phyloP scores from a whole-genome alignment of 2,329 filamentous ascomycete species.

The Lachnellula subtilissima region DNA sequence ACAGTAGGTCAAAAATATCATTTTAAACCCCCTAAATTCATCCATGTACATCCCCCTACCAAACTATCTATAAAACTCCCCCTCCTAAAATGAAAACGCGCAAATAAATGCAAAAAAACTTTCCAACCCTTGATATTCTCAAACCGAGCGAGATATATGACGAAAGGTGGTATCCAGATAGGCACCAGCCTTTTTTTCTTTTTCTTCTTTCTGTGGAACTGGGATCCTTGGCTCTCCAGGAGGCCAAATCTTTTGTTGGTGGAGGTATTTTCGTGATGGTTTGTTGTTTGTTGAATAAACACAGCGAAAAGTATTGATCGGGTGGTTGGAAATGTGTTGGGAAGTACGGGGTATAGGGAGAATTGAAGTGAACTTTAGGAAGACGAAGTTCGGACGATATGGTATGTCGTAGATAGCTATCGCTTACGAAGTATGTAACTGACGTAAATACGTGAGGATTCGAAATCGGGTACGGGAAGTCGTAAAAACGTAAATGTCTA shows the following conservation, averaged over 20 bases:
- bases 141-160: background rate
- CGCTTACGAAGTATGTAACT: background rate
- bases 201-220: background rate
- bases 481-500: constrained; percentile 22
- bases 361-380: background rate
- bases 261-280: too few relatives aligned
- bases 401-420: background rate
- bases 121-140: background rate
- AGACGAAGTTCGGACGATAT: background rate
- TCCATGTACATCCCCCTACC: too few relatives aligned
- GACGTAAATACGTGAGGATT: background rate
- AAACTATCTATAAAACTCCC: too few relatives aligned
- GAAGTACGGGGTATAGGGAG: background rate
- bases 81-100: too few relatives aligned
- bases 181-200: background rate
- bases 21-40: too few relatives aligned
- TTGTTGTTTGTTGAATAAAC: background rate
- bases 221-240: constrained; percentile 9
- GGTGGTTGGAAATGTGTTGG: background rate
- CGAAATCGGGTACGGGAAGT: background rate
- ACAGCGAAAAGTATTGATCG: background rate
- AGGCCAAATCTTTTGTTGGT: background rate
- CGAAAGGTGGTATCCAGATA: background rate
- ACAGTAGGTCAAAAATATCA: too few relatives aligned
- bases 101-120: too few relatives aligned